Percentiles rank a stretch among this genome's conserved stretches.
Conservation (phyloP, 176 grass and related monocot species). For the Puccinellia tenuiflora region DNA sequence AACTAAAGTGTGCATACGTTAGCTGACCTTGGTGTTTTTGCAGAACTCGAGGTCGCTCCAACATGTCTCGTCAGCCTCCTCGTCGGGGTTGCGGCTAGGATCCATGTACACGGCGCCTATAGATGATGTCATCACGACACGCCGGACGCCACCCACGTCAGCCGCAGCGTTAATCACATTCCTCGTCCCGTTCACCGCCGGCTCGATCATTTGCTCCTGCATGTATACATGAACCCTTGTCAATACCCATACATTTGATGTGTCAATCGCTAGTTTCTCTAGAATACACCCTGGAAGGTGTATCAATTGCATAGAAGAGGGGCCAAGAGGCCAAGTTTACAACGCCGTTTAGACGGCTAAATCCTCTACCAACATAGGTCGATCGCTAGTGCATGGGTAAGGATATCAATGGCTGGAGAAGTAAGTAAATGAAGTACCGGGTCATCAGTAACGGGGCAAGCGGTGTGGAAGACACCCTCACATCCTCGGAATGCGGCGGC, state of each 20-base stretch:
- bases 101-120: too few species aligned
- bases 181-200: too few species aligned
- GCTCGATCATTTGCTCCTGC: conserved; percentile 37
- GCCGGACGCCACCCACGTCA: conserved; percentile 1
- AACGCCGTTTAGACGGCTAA: too few species aligned
- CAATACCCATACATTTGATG: neutral
- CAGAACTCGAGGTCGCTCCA: too few species aligned
- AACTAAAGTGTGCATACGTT: neutral
- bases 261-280: neutral
- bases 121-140: conserved; percentile 35
- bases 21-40: conserved; percentile 16
- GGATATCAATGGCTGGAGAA: neutral
- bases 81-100: too few species aligned
- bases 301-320: too few species aligned
- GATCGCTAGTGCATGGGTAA: neutral
- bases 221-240: neutral
- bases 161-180: conserved; percentile 5
- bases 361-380: too few species aligned
- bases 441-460: conserved; percentile 52
- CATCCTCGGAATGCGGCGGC: conserved; percentile 44
- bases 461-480: conserved; percentile 52
- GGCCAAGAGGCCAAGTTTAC: too few species aligned
- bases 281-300: too few species aligned
- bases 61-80: too few species aligned
- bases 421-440: conserved; percentile 14